Base-by-base conservation (phyloP, 257 asterid genomes). In the Nicotiana undulata region DNA sequence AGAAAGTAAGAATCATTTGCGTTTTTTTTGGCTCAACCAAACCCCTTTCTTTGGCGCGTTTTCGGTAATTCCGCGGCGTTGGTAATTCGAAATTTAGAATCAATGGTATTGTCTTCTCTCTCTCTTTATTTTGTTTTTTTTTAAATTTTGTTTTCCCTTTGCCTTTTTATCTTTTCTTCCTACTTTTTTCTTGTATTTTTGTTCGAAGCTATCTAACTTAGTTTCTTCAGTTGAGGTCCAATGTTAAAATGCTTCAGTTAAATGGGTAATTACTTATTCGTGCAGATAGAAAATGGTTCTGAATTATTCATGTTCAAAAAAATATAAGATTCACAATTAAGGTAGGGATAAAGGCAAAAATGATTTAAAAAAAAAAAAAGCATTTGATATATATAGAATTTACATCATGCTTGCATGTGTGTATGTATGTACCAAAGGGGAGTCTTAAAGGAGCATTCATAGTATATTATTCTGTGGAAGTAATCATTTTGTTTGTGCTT, bases 401-500 rank as follows among this genome's bases (percentile, higher is more conserved):
- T 84, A 82, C 81, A 84, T 85, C 60, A 86, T 84, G 76, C 86
- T 53, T 85, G 29, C 29, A 28, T 28, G 29, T 28, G 56, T 80
- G 77, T 75, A 24, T n/a, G 60, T 26, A 75, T 63, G 79, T 80
- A 83, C 53, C 53, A 9, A 34, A 17, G 29, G 22, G 66, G 11
- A 63, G 20, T 20, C 24, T 79, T 80, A 81, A 77, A 59, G 83
- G 68, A 76, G 70, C 79, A 79, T 75, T 84, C 67, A 80, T 83
- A 58, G 77, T 70, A 72, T 46, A 46, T 72, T 10, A 44, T 46
- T 85, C 82, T 34, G 85, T 77, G 86, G 85, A 82, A 84, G 87
- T 81, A 88, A 89, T 86, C 85, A 85, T 85, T 84, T 85, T 84
- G 86, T 80, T 82, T 86, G 85, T 77, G 76, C 75, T 89, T 85